Evolutionary conservation across 345 rosid genomes (phyloP).

Genomic region (Nephelium lappaceum): DNA sequence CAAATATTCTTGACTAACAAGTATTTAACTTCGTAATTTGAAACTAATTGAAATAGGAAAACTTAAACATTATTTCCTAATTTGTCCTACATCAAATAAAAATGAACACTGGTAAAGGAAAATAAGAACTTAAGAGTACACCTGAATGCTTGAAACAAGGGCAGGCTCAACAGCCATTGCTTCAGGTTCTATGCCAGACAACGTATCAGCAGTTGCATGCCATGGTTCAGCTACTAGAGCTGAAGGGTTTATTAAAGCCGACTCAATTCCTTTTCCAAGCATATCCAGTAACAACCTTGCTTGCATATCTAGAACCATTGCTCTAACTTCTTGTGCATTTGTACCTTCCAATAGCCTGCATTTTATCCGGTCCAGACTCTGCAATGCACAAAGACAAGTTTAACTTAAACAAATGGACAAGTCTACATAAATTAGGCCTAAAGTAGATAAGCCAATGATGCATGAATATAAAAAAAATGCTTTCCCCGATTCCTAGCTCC

Average conservation of each 20-base stretch:
- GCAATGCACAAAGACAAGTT: constrained; percentile 38
- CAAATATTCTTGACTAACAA: too few species aligned
- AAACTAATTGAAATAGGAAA: too few species aligned
- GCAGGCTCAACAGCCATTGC: constrained; percentile 96
- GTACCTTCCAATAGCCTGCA: constrained; percentile 97
- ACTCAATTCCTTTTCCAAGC: constrained; percentile 98
- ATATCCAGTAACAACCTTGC: constrained; percentile 95
- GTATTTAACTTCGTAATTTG: too few species aligned
- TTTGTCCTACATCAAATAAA: background rate
- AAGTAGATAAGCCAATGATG: background rate
- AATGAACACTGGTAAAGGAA: background rate
- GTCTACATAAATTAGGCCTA: constrained; percentile 14
- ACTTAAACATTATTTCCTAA: too few species aligned
- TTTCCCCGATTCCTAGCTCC: background rate
- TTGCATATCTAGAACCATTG: constrained; percentile 99
- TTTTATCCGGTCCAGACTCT: constrained; percentile 97
- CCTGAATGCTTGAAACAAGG: constrained; percentile 89
- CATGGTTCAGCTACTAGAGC: constrained; percentile 87
- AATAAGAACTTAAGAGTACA: constrained; percentile 20
- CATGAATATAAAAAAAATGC: constrained; percentile 1
- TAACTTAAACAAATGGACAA: constrained; percentile 23
- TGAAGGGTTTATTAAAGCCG: constrained; percentile 94
- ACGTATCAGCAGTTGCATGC: constrained; percentile 74
- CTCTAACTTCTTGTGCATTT: constrained; percentile 99
- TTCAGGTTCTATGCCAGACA: constrained; percentile 79